Evolutionary conservation across 2,329 filamentous ascomycete genomes (phyloP), one percentile per base, ranked within the genome.

Genomic region (Cercospora citrullina): DNA sequence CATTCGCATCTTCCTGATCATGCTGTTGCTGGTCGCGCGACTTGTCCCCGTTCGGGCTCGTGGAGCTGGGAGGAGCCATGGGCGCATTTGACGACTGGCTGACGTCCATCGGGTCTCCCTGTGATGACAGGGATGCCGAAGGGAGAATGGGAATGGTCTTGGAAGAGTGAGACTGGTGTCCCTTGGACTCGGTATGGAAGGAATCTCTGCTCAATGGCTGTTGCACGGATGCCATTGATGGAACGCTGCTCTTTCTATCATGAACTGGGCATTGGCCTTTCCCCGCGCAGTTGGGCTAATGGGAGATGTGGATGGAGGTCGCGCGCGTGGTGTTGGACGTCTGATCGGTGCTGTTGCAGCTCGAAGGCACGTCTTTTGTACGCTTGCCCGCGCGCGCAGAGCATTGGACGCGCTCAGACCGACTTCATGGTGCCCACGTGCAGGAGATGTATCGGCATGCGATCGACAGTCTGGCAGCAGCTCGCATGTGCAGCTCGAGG

Each of bases 151-250:
- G 75, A 33, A 77, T 72, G 60, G 65, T 71, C 66, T 74, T 77
- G 53, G 71, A 66, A 3, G 71, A n/a, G 45, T 68, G 64, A 4
- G 71, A 68, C 26, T 66, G 65, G 68, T 70, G 74, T 66, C 68
- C 36, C 59, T 70, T 68, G 51, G 70, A 60, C 53, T 75, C 74
- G 65, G 67, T 70, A n/a, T 72, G 69, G 66, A 77, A 77, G 23
- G 74, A 74, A 66, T 76, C 75, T 66, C 75, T 75, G 68, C 73
- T 72, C 71, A 81, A 77, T 66, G 78, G 75, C 58, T 82, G 80
- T 64, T 79, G 78, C 66, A 82, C 79, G 45, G 81, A 81, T 66
- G 82, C 81, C 82, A 84, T 84, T 64, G 71, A 69, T 55, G 33
- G 31, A 30, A 18, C 57, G 23, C 26, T 65, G 39, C 63, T 31